phyloP scores from a whole-genome alignment of 371 early-diverging fungal species.

The Mortierella sp. region DNA sequence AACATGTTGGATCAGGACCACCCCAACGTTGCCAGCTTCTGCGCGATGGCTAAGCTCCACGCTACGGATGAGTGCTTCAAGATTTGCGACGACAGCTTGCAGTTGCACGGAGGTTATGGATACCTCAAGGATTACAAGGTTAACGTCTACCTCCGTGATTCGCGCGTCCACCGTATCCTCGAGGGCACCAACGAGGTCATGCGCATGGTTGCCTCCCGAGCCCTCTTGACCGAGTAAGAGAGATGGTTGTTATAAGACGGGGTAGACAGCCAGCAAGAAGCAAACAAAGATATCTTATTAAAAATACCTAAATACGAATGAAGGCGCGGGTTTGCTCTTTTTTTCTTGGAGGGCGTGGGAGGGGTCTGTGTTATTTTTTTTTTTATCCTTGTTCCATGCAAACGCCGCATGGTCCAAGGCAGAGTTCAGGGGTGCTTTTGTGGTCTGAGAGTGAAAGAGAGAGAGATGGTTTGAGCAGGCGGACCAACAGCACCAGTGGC shows the following conservation, averaged over 20 bases:
- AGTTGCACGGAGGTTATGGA: slow-evolving; percentile 74
- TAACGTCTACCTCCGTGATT: slow-evolving; percentile 72
- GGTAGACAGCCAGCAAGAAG: not conserved
- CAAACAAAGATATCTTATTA: not conserved
- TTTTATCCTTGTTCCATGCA: not conserved
- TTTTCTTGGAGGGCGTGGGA: not conserved
- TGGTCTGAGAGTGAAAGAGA: not conserved
- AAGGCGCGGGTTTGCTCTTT: not conserved
- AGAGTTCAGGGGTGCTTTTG: not conserved
- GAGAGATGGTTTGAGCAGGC: not conserved
- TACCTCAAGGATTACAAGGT: slow-evolving; percentile 75
- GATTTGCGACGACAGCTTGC: slow-evolving; percentile 61
- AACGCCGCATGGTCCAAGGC: not conserved
- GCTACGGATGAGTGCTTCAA: slow-evolving; percentile 72
- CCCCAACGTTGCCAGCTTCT: slow-evolving; percentile 57
- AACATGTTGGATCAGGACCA: slow-evolving; percentile 62
- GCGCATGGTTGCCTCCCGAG: slow-evolving; percentile 66
- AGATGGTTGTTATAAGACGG: not conserved
- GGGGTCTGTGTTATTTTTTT: not conserved
- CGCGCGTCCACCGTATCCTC: slow-evolving; percentile 73
- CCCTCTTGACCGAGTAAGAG: slow-evolving; percentile 51
- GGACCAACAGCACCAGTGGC: not conserved
- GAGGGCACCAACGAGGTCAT: slow-evolving; percentile 77
- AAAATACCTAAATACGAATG: not conserved
- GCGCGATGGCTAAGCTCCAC: slow-evolving; percentile 68